Base-by-base conservation (phyloP, 805 yeast genomes). In the Kluyveromyces siamensis region DNA sequence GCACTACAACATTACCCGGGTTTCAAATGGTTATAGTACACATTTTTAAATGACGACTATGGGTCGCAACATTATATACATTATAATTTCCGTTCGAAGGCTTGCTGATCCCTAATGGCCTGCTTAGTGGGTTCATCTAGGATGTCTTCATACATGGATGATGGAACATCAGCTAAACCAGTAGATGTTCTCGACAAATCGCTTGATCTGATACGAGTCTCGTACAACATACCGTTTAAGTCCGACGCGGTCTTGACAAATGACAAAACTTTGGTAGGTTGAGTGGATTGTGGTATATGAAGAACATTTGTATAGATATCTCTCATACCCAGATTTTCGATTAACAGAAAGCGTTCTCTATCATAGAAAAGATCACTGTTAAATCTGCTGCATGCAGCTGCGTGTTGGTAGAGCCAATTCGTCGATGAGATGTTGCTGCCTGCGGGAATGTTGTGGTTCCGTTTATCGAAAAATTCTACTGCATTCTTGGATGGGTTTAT, bases 261-360 rank as follows among this genome's bases (percentile, higher is more conserved):
- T 51, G 66, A 55, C 30, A 60, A 55, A 6, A 72, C 68, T 41
- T 59, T 58, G 6, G 76, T 70, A 1, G 98, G 87, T 67, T 93
- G 99, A 8, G 95, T 83, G 5, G 72, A 70, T 18, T 58, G 62
- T 2, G 98, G 96, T 35, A 79, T 79, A 62, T 88, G 87, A 37
- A 75, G 72, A 33, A 84, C 73, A n/a, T 95, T 95, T 0, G 96
- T 85, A 64, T 89, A 91, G 1, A 84, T 78, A 62, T 91, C 98
- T 60, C 81, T 80, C 18, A 78, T 63, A 1, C 90, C 90, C 45
- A 80, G 74, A 18, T 59, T 58, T 18, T 66, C 68, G 39, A 70
- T 66, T 44, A 68, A 71, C 18, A 75, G 63, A 37, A 76, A 69
- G 21, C 76, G 75, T 18, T 69, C 71, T 52, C 90, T 72, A 50